Base-by-base conservation (phyloP, 164 flowering plant genomes). In the Nymphaea thermarum region DNA sequence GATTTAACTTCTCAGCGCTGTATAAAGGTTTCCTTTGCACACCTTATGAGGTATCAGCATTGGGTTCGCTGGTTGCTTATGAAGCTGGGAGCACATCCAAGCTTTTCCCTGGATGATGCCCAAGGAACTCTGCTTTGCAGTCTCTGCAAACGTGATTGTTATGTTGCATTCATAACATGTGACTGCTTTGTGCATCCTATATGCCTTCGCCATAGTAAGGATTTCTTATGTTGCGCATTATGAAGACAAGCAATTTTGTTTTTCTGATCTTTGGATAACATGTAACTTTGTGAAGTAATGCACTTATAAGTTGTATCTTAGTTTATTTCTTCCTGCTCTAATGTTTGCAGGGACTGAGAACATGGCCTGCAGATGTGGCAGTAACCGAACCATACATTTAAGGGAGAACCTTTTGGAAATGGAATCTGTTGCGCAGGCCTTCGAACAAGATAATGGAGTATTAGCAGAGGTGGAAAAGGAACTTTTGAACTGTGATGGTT, bases 131-230 rank as follows among this genome's bases (percentile, higher is more conserved):
- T 87, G 71, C 77, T 95, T 36, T 95, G 99, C 77, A 86, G 86
- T 71, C 63, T 85, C n/a, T 95, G 99, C 87, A 92, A 92, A 68
- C 88, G 94, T 53, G 99, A 92, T 64, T 95, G 99, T 71, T 95
- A 86, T 74, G 82, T 92, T 11, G 91, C 96, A 42, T 86, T 78
- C 67, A 66, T 90, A 44, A 85, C 76, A 70, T 95, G 99, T 85
- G 57, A 69, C 67, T 90, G 96, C 74, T 78, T 67, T 68, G 43
- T 45, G 68, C 89, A 90, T 75, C 90, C 91, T 42, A 82, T 95
- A 65, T 95, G 99, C 81, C 88, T 92, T 72, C 90, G 88, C 36
- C 99, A 95, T 80, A 96, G 99, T 92, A 89, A 62, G 70, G 15
- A 44, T 53, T 47, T 51, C 51, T 70, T 18, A 2, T 4, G 42